Base-by-base conservation (phyloP, 139 green algal genomes). In the Picochlorum sp. region DNA sequence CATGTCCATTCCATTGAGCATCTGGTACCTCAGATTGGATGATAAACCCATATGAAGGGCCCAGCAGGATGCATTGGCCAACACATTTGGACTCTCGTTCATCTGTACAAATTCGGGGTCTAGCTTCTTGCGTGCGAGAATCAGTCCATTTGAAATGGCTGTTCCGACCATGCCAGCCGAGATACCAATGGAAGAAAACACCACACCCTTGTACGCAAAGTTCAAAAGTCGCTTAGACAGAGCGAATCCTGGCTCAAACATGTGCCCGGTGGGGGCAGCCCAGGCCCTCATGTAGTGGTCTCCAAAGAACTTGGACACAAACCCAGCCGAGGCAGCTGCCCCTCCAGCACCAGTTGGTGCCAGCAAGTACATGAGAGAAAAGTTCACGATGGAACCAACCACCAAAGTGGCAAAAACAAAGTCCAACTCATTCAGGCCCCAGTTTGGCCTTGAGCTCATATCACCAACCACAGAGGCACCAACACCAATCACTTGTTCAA, bases 401-500 rank as follows among this genome's bases (percentile, higher is more conserved):
- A 96, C 84, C 2, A 97, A 65, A 0, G 89, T 97, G 33, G 78
- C 86, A 71, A 97, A 96, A 4, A 97, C 89, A 83, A 97, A 97
- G 75, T 97, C 90, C 2, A 97, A 81, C 78, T 97, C 90, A 44
- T 96, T 87, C 12, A 97, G 55, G 39, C 90, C 90, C 83, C 89
- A 97, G 73, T 97, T 93, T 16, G 88, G 88, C 10, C 90, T 60
- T 1, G 74, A 82, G 2, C 84, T 81, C 90, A 97, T 97, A 69
- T 97, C 90, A 13, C 90, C 90, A 3, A 92, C 22, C 0, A 97
- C 90, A 28, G 84, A 85, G 1, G 89, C 82, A 24, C 82, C 78
- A 26, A 97, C 90, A 20, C 90, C 90, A 33, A 97, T 94, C 31
- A 97, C 59, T 78, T 95, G 87, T 74, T 96, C 89, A 14, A 94